A percentile compares a stretch with the other conserved stretches of the same genome.
Conservation (phyloP, 805 yeast species). For the Vanderwaltozyma yarrowii region DNA sequence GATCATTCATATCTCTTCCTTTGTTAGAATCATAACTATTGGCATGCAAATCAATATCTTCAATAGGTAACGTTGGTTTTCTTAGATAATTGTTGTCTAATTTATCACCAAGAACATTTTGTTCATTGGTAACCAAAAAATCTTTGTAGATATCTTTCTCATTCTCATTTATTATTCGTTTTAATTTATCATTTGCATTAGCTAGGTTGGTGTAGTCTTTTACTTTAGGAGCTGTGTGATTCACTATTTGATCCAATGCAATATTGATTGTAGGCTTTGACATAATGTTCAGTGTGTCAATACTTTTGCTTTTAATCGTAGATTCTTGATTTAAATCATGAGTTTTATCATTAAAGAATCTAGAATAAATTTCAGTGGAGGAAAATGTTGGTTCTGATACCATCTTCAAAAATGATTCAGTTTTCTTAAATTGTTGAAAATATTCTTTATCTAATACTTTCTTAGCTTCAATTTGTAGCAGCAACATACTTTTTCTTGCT, state of each 20-base stretch:
- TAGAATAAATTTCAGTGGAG: not conserved
- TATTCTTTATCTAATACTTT: constrained; percentile 43
- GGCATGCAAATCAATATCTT: not conserved
- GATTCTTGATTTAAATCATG: not conserved
- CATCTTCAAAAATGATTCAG: constrained; percentile 44
- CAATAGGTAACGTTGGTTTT: not conserved
- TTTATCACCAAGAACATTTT: too few species aligned
- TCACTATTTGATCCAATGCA: not conserved
- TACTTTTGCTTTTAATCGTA: not conserved
- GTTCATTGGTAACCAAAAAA: not conserved
- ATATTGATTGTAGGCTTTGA: not conserved
- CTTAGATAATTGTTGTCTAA: too few species aligned
- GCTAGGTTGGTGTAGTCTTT: not conserved
- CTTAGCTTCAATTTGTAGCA: constrained; percentile 45
- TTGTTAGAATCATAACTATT: not conserved
- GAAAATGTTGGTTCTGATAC: constrained; percentile 29
- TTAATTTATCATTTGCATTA: not conserved
- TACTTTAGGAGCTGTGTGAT: not conserved
- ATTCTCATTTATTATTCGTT: not conserved
- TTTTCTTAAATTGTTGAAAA: constrained; percentile 50
- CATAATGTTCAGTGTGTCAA: not conserved
- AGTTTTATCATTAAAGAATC: not conserved
- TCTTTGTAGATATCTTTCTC: not conserved
- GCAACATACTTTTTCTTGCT: constrained; percentile 52
- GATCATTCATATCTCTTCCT: constrained; percentile 13